These are phyloP conservation scores for Hypoxylon intermedium DNA, from an alignment of 495 filamentous ascomycete species.

Conservation along the genomic window DNA sequence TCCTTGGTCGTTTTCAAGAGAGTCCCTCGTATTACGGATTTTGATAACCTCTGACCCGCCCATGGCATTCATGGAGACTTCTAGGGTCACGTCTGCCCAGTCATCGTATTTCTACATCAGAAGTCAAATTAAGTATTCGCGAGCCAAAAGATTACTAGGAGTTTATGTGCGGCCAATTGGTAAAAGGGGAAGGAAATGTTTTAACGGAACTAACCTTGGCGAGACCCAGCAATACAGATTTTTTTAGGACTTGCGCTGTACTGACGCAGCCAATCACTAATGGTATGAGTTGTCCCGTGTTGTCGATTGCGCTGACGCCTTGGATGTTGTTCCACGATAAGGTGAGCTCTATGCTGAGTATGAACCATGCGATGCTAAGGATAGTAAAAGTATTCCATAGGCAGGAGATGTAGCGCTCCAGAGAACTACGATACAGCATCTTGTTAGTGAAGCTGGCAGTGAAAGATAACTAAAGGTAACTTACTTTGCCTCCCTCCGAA, in stretches of 20 bases:
- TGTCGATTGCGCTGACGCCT: conserved; percentile 24
- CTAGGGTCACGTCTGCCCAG: conserved; percentile 7
- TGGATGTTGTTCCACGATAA: conserved; percentile 30
- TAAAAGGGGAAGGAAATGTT: neutral
- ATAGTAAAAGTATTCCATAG: conserved; percentile 11
- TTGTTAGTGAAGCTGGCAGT: neutral
- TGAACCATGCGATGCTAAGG: conserved; percentile 17
- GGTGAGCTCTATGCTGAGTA: conserved; percentile 29
- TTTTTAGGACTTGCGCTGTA: conserved; percentile 11
- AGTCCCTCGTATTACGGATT: conserved; percentile 1
- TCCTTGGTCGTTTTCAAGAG: neutral
- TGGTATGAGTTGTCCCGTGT: conserved; percentile 38
- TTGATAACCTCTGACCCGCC: neutral
- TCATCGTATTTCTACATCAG: conserved; percentile 5
- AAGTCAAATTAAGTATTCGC: neutral
- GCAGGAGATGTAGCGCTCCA: neutral
- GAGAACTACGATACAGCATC: neutral
- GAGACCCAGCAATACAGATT: conserved; percentile 3
- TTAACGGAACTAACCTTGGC: neutral
- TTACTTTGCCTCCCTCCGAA: neutral
- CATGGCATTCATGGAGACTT: neutral
- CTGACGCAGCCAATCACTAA: conserved; percentile 16
- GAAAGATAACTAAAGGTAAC: neutral
- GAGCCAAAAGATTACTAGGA: no score
- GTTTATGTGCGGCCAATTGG: no score